Base-by-base conservation (phyloP, 331 rosid genomes). In the Telfairia occidentalis region DNA sequence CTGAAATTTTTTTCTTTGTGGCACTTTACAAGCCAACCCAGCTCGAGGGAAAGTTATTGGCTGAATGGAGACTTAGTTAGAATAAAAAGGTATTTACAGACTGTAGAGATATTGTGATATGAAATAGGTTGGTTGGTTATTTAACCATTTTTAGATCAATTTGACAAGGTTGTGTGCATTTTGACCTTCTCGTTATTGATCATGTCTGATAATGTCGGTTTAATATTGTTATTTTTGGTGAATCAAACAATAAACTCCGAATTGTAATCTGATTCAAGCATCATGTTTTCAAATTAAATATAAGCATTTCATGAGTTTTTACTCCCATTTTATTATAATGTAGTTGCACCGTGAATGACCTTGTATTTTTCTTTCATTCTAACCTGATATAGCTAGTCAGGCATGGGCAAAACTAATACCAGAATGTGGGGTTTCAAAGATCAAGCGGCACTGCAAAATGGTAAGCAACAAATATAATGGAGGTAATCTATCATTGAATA, bases 201-300 rank as follows among this genome's bases (percentile, higher is more conserved):
- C 16, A 6, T 30, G 29, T 23, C 66, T 59, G 42, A 29, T 59
- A 21, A 13, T 28, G 29, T 59, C 1, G 19, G 63, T 57, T 59
- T 60, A 60, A 61, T 26, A 10, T 34, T 2, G 5, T 64, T 64
- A n/a, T 9, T 11, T 63, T 63, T 3, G 12, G 48, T 35, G 29
- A 35, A 63, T 16, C 46, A 30, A 32, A n/a, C 52, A 12, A 32
- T 63, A 18, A n/a, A 63, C 72, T 65, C 32, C 32, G 21, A 38
- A 65, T 66, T 66, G 73, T 40, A 63, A 30, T 38, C 73, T 66
- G 52, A 66, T 38, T 66, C 19, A 11, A 40, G 50, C 52, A 40
- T 38, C 19, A 23, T 38, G 52, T 34, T 66, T 66, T 66, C 73
- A 38, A 38, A 38, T 38, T 19, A 38, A 28, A 38, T 10, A 11